phyloP scores from a whole-genome alignment of 352 stramenopile species.

The Globisporangium cystogenes region DNA sequence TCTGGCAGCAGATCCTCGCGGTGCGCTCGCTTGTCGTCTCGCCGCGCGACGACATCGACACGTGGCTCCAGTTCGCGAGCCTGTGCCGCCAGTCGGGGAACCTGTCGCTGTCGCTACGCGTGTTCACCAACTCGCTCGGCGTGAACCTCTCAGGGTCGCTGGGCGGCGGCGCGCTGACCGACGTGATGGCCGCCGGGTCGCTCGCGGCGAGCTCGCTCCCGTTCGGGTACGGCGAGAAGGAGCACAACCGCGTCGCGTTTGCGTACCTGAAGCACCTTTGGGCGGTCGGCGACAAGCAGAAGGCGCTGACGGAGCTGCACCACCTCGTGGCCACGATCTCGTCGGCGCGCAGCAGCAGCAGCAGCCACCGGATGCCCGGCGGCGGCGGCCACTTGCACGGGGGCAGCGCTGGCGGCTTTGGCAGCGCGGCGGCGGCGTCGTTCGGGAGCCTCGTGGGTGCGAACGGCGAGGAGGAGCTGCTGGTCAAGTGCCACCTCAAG shows the following conservation, averaged over 20 bases:
- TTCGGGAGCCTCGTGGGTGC: slow-evolving; percentile 7
- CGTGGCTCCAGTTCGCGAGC: slow-evolving; percentile 92
- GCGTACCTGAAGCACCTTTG: slow-evolving; percentile 95
- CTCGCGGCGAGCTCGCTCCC: slow-evolving; percentile 36
- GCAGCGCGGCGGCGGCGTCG: slow-evolving; percentile 9
- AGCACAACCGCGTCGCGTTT: slow-evolving; percentile 91
- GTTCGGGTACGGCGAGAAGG: slow-evolving; percentile 78
- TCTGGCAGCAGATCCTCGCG: slow-evolving; percentile 93
- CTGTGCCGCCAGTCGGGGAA: slow-evolving; percentile 88
- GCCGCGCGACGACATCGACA: slow-evolving; percentile 86
- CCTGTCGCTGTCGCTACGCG: slow-evolving; percentile 74
- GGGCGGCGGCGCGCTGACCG: slow-evolving; percentile 17
- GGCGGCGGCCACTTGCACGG: slow-evolving; percentile 8
- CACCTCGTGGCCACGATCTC: slow-evolving; percentile 76
- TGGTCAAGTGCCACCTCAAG: slow-evolving; percentile 84
- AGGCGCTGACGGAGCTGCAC: slow-evolving; percentile 85
- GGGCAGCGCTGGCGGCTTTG: not conserved
- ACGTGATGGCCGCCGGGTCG: slow-evolving; percentile 39
- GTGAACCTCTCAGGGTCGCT: slow-evolving; percentile 33
- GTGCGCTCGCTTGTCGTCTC: slow-evolving; percentile 87
- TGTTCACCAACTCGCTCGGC: slow-evolving; percentile 78
- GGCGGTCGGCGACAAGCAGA: slow-evolving; percentile 82
- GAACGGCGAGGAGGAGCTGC: slow-evolving; percentile 51
- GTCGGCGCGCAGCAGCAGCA: slow-evolving; percentile 42
- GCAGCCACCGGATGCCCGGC: not conserved